A percentile compares a stretch with the other conserved stretches of the same genome.
Evolutionary conservation across 805 yeast species (phyloP).

Genomic region (Torulaspora franciscae): DNA sequence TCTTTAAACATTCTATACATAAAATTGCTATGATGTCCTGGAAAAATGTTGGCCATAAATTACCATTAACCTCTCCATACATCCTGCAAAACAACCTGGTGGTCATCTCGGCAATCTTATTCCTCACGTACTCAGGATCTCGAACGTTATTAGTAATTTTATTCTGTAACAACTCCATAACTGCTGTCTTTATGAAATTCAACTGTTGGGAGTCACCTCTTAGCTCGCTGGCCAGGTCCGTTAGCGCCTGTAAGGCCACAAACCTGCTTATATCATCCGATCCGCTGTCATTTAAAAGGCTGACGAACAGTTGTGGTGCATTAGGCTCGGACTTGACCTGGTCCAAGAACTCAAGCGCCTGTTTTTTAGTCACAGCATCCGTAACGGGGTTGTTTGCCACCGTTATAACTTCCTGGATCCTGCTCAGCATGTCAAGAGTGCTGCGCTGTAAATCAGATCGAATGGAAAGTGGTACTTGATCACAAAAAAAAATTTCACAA

Average conservation of each 20-base stretch:
- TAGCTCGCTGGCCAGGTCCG: conserved; percentile 21
- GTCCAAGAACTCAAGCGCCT: conserved; percentile 39
- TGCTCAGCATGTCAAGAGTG: conserved; percentile 32
- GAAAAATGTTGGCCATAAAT: conserved; percentile 33
- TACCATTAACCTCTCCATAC: conserved; percentile 32
- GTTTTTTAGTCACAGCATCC: conserved; percentile 56
- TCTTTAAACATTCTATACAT: conserved; percentile 18
- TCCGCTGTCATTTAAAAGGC: conserved; percentile 24
- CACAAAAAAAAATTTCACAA: not conserved
- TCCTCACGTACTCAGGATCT: conserved; percentile 34
- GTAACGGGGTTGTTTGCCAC: conserved; percentile 71
- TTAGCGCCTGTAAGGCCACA: conserved; percentile 32
- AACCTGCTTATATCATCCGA: conserved; percentile 31
- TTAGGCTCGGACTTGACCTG: conserved; percentile 27
- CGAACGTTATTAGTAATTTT: conserved; percentile 17
- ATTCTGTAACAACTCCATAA: conserved; percentile 24
- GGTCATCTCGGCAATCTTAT: conserved; percentile 33
- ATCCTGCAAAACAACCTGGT: conserved; percentile 32
- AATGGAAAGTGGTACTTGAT: not conserved
- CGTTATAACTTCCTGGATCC: conserved; percentile 83
- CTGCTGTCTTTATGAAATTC: conserved; percentile 22
- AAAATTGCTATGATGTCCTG: conserved; percentile 28
- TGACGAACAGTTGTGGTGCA: conserved; percentile 27
- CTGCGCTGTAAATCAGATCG: not conserved
- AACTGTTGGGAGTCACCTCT: conserved; percentile 16